Conservation (phyloP, 2,329 filamentous ascomycete genomes). For the Colletotrichum navitas region DNA sequence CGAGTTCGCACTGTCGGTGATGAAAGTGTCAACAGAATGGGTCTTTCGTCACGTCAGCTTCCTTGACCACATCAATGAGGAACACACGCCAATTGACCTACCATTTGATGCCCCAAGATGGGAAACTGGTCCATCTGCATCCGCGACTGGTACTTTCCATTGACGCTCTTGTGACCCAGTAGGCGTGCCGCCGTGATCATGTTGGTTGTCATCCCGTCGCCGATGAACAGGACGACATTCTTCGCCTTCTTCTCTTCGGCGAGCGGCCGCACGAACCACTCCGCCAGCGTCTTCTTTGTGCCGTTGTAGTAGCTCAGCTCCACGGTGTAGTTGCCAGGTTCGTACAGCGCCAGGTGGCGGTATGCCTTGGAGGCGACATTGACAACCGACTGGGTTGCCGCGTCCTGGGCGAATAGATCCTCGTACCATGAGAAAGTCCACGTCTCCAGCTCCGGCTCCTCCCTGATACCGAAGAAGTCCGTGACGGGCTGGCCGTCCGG, state of each 20-base stretch:
- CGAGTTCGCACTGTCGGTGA: conserved; percentile 88
- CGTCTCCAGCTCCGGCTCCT: conserved; percentile 81
- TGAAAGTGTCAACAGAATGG: conserved; percentile 86
- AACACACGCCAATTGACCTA: conserved; percentile 58
- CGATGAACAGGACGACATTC: conserved; percentile 89
- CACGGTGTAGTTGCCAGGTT: conserved; percentile 84
- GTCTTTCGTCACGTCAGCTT: conserved; percentile 57
- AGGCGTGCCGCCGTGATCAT: conserved; percentile 84
- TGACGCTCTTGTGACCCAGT: conserved; percentile 84
- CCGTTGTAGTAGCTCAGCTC: conserved; percentile 81
- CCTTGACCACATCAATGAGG: too few species aligned
- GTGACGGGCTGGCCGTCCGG: conserved; percentile 65
- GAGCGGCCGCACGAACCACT: conserved; percentile 81
- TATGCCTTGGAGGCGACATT: conserved; percentile 86
- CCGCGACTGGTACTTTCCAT: conserved; percentile 82
- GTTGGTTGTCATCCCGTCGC: conserved; percentile 77
- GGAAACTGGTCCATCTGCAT: conserved; percentile 87
- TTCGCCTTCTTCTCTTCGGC: conserved; percentile 79
- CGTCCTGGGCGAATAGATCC: conserved; percentile 83
- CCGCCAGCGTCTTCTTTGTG: conserved; percentile 74
- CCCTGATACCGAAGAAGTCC: conserved; percentile 78
- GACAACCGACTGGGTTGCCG: conserved; percentile 76
- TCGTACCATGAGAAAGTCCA: conserved; percentile 89
- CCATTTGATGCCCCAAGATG: conserved; percentile 85
- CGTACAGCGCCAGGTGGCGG: conserved; percentile 79